Conservation (phyloP, 2,329 filamentous ascomycete species). For the Canariomyces notabilis region DNA sequence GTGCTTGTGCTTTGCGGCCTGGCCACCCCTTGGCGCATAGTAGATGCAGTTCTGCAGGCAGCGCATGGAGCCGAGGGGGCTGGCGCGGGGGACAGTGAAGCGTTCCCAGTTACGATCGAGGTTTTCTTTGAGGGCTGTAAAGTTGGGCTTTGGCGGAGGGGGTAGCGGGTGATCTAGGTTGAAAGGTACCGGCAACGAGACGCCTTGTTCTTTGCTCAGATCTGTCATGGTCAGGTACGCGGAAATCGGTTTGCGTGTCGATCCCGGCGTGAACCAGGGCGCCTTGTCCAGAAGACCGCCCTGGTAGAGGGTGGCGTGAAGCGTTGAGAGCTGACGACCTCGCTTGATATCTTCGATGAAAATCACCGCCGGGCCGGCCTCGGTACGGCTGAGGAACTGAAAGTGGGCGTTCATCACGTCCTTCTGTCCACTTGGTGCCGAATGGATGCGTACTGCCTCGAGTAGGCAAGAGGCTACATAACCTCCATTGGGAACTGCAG, state of each 20-base stretch:
- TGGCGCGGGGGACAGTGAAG: conserved; percentile 8
- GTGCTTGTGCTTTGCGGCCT: conserved; percentile 24
- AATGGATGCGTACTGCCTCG: conserved; percentile 32
- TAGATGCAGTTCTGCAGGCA: conserved; percentile 30
- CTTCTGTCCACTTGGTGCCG: conserved; percentile 31
- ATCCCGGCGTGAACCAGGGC: conserved; percentile 33
- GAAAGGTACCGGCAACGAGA: conserved; percentile 29
- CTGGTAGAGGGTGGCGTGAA: conserved; percentile 41
- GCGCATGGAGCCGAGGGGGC: conserved; percentile 19
- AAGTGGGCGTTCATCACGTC: conserved; percentile 38
- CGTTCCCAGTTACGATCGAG: conserved; percentile 30
- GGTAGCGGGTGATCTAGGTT: conserved; percentile 12
- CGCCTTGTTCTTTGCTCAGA: conserved; percentile 30
- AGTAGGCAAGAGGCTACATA: conserved; percentile 41
- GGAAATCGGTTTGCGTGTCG: conserved; percentile 30
- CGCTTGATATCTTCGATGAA: conserved; percentile 38
- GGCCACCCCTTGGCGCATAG: conserved; percentile 25
- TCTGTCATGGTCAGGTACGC: conserved; percentile 39
- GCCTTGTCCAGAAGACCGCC: conserved; percentile 28
- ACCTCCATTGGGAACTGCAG: conserved; percentile 40
- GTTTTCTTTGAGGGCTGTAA: conserved; percentile 23
- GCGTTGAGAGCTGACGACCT: conserved; percentile 37
- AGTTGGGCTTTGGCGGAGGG: conserved; percentile 24
- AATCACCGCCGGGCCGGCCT: conserved; percentile 35
- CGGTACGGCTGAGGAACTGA: conserved; percentile 37